Evolutionary conservation across 2,329 filamentous ascomycete genomes (phyloP), one percentile per base, ranked within the genome.

Genomic region (Venturia aucupariae): DNA sequence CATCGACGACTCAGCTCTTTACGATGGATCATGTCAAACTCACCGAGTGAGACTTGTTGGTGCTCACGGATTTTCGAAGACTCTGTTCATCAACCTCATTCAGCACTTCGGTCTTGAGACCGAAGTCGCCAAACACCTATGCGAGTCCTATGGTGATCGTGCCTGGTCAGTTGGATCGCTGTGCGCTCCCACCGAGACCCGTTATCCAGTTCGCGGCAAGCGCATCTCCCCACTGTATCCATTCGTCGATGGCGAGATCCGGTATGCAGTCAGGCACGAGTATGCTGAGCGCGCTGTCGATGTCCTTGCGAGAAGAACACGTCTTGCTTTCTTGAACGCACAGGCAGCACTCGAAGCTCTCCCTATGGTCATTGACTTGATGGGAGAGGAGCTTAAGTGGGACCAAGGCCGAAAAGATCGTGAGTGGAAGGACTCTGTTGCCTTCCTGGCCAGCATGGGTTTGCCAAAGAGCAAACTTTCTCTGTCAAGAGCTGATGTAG

Each of bases 51-150:
- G 89, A 64, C 81, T 96, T 41, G 81, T 94, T 66, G 91, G 91
- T 69, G 90, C 91, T 13, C 91, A 96, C 74, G 90, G 91, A 64
- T 95, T 87, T 79, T 92, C 88, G 75, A 92, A 92, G 77, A 90
- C 92, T 1, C 85, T 97, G 30, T 96, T 96, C 79, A 96, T 97
- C 81, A 92, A 93, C 76, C 80, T 97, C 42, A 94, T 96, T 72
- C 92, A 97, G 76, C 90, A 96, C 78, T 96, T 90, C 73, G 91
- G 91, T 67, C 79, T 97, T 65, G 92, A 96, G 76, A 96, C 90
- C 22, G 91, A 96, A 70, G 90, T 97, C 24, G 92, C 92, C 55
- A 90, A 91, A 78, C 92, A 97, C 76, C 82, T 97, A 41, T 89
- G 88, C 17, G 85, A 89, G 72, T 90, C 90, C 65, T 97, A 97